phyloP scores from a whole-genome alignment of 2,329 filamentous ascomycete species.

The Magnaporthiopsis rhizophila region DNA sequence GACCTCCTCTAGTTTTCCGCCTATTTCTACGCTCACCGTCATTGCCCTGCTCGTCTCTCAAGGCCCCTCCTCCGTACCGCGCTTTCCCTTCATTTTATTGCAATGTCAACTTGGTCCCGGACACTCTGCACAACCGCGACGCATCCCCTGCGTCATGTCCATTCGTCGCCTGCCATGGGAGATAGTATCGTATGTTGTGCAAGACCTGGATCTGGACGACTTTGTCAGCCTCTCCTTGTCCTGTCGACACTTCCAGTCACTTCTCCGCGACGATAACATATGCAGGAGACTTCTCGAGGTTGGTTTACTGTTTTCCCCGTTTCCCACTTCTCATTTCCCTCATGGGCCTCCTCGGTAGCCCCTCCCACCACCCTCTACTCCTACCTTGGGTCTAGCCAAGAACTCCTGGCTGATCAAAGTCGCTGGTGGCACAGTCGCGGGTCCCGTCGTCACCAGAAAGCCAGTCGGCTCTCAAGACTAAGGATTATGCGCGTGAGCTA shows the following conservation, averaged over 20 bases:
- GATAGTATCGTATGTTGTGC: constrained; percentile 51
- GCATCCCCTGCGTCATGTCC: constrained; percentile 15
- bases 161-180: constrained; percentile 49
- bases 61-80: neutral
- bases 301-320: constrained; percentile 13
- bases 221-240: constrained; percentile 47
- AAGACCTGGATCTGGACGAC: constrained; percentile 48
- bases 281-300: constrained; percentile 53
- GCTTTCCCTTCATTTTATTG: neutral
- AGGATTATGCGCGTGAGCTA: constrained; percentile 42
- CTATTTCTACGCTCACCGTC: neutral
- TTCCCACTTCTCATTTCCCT: constrained; percentile 11
- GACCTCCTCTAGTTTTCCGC: too few species aligned
- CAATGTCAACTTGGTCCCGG: neutral
- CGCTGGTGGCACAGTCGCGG: constrained; percentile 20
- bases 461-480: constrained; percentile 20
- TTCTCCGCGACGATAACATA: constrained; percentile 46
- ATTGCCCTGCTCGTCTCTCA: neutral
- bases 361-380: neutral
- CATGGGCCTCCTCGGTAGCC: neutral
- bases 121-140: neutral
- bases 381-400: neutral
- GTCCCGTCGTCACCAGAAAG: constrained; percentile 24
- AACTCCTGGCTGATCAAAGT: constrained; percentile 10
- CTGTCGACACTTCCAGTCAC: constrained; percentile 40